phyloP scores from a whole-genome alignment of 768 basidiomycete species.

The Cantharellus cinnabarinus region DNA sequence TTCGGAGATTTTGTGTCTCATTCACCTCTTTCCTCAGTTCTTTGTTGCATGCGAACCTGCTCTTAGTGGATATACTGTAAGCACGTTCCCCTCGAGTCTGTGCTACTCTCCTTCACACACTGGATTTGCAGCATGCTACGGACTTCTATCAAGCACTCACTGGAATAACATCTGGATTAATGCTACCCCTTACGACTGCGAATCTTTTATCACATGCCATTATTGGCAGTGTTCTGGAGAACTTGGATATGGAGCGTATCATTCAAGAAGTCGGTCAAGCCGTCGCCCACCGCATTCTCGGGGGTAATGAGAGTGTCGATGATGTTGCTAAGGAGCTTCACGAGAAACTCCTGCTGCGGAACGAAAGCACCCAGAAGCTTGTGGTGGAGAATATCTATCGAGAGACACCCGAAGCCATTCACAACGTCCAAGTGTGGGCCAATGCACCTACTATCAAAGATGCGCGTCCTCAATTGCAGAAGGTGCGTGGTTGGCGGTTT shows the following conservation, averaged over 20 bases:
- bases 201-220: conserved; percentile 89
- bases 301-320: conserved; percentile 88
- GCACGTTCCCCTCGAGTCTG: conserved; percentile 12
- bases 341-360: conserved; percentile 71
- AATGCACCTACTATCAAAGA: conserved; percentile 47
- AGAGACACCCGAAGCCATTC: conserved; percentile 68
- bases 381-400: conserved; percentile 93
- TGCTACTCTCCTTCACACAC: neutral
- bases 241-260: conserved; percentile 93
- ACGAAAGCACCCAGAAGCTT: conserved; percentile 93
- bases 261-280: conserved; percentile 88
- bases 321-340: conserved; percentile 90
- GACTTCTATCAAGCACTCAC: conserved; percentile 92
- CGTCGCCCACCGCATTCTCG: conserved; percentile 78
- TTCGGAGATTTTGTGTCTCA: conserved; percentile 4
- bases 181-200: conserved; percentile 91
- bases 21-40: conserved; percentile 34
- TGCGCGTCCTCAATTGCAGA: conserved; percentile 58
- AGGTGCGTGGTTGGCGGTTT: conserved; percentile 27
- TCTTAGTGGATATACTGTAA: conserved; percentile 72
- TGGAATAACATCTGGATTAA: conserved; percentile 80
- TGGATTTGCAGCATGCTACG: conserved; percentile 45
- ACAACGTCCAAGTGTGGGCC: conserved; percentile 77
- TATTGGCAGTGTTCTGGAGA: conserved; percentile 89
- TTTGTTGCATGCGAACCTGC: conserved; percentile 99